phyloP scores from a whole-genome alignment of 1,139 yeast genomes.

The Suhomyces bokatorum region DNA sequence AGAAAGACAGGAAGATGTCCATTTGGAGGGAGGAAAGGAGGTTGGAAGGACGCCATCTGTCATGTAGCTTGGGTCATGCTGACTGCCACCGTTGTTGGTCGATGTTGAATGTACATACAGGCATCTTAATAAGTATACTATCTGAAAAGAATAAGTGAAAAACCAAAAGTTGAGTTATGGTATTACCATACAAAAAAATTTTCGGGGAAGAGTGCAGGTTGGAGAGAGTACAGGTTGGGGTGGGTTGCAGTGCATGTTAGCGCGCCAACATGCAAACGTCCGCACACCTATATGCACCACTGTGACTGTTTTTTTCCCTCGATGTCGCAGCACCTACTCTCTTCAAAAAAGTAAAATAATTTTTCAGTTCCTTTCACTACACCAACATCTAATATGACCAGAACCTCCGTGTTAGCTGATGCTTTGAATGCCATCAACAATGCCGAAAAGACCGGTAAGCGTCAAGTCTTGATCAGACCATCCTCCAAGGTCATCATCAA shows the following conservation, averaged over 20 bases:
- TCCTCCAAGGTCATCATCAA: conserved; percentile 98
- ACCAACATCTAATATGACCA: conserved; percentile 67
- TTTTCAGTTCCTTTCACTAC: conserved; percentile 11
- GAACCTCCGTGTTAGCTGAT: conserved; percentile 98
- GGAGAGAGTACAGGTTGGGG: conserved; percentile 1
- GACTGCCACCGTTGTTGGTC: neutral
- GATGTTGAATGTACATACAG: conserved; percentile 24
- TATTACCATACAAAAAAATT: conserved; percentile 12
- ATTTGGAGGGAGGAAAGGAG: too few relatives aligned
- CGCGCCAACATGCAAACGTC: conserved; percentile 1
- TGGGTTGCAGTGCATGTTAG: neutral
- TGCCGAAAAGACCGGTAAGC: conserved; percentile 99
- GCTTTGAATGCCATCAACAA: conserved; percentile 98
- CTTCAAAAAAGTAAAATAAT: conserved; percentile 2
- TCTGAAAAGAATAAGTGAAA: conserved; percentile 10
- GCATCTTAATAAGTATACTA: conserved; percentile 25
- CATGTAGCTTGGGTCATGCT: too few relatives aligned
- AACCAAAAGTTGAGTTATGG: conserved; percentile 1
- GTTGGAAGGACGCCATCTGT: too few relatives aligned
- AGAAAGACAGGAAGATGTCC: neutral
- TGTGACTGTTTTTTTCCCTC: conserved; percentile 14
- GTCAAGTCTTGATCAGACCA: conserved; percentile 98
- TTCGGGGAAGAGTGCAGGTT: conserved; percentile 7
- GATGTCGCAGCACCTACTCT: conserved; percentile 5
- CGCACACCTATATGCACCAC: neutral